These are phyloP conservation scores for Gracilaria domingensis DNA, from an alignment of 23 red algal genomes.

Conservation along the genomic window DNA sequence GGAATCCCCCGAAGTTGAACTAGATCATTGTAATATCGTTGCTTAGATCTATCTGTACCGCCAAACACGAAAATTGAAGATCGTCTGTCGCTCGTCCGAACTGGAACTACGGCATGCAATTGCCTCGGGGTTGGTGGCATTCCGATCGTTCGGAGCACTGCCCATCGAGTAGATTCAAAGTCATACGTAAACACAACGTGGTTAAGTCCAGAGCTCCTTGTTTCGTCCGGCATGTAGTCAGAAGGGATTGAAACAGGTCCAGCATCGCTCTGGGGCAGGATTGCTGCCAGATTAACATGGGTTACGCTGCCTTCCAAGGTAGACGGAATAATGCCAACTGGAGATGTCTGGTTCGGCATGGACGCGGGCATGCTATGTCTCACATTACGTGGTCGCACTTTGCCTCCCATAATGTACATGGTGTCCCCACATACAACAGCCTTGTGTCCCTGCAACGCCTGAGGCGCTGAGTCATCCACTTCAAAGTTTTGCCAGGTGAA, in stretches of 20 bases:
- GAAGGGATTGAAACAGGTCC: slow-evolving; percentile 10
- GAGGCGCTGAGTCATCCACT: slow-evolving; percentile 70
- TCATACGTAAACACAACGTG: slow-evolving; percentile 79
- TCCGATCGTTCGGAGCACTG: slow-evolving; percentile 48
- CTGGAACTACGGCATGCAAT: slow-evolving; percentile 70
- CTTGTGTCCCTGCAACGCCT: slow-evolving; percentile 92
- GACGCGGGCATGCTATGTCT: slow-evolving; percentile 23
- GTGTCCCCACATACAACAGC: slow-evolving; percentile 86
- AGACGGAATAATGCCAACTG: slow-evolving; percentile 29
- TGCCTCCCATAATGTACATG: slow-evolving; percentile 97
- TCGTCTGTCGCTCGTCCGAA: slow-evolving; percentile 45
- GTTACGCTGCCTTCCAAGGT: slow-evolving; percentile 2
- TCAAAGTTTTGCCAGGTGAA: slow-evolving; percentile 74
- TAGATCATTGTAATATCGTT: slow-evolving; percentile 85
- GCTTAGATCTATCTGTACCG: slow-evolving; percentile 85
- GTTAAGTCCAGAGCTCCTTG: slow-evolving; percentile 78
- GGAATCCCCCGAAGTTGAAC: slow-evolving; percentile 76
- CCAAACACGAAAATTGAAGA: slow-evolving; percentile 85
- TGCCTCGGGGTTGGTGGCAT: slow-evolving; percentile 74
- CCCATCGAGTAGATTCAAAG: slow-evolving; percentile 88
- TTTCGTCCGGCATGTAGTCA: slow-evolving; percentile 29
- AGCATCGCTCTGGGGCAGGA: background rate
- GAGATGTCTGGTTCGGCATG: slow-evolving; percentile 10
- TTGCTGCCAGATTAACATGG: slow-evolving; percentile 25
- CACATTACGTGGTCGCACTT: slow-evolving; percentile 69